Base-by-base conservation (phyloP, 208 protist species). In the Leishmania guyanensis region DNA sequence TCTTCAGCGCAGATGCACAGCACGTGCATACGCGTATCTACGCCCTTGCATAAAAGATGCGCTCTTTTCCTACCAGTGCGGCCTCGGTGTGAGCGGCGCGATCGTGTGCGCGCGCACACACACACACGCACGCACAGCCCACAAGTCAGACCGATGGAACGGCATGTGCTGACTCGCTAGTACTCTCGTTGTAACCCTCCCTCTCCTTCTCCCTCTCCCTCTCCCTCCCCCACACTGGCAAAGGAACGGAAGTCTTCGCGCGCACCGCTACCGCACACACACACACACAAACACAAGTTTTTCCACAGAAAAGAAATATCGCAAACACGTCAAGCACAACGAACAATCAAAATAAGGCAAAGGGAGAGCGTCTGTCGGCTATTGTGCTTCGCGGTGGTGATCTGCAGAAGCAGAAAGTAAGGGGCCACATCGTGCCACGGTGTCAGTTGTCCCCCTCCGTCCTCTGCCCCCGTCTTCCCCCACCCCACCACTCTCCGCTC, bases 401-500 rank as follows among this genome's bases (percentile, higher is more conserved):
- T 58, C 54, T n/a, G 8, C 58, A 16, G 29, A 62, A 9, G 58
- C 58, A 9, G 12, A 29, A 64, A 64, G 58, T 64, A 50, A 50
- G 8, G 26, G 36, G 10, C 12, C 39, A 43, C 12, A 50, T 48
- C 66, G n/a, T 43, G n/a, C 66, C 46, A 14, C 8, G 10, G 43
- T 54, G 48, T 3, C 10, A 9, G 43, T 60, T 60, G 22, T 33
- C 51, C 22, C 17, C 20, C 10, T 22, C 39, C 39, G n/a, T 54
- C 75, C 26, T 70, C 58, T 64, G 26, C 58, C 58, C 58, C 26
- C 9, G 0, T 70, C 20, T 51, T 48, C 16, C 60, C 3, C 39
- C 29, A 50, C 77, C 43, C n/a, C 70, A 51, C 20, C n/a, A 66
- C 78, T 79, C 53, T 80, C 62, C 78, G 76, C 58, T 84, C 83